phyloP scores from a whole-genome alignment of 1,139 yeast species.

The Wickerhamiella pararugosa region DNA sequence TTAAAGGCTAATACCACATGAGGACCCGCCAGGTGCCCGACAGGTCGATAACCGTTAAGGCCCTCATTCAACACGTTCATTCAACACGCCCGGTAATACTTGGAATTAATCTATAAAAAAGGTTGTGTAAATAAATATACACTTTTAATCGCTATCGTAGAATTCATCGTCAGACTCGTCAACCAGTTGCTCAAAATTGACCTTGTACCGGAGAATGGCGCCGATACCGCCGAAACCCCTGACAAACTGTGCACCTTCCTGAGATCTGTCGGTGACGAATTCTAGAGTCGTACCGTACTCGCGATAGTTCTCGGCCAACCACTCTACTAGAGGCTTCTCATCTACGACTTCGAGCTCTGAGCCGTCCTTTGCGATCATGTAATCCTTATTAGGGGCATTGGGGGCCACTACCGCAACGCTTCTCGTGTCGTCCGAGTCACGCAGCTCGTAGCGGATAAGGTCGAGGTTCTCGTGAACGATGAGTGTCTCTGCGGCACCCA shows the following conservation, averaged over 20 bases:
- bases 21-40: too few relatives aligned
- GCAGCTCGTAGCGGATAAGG: conserved; percentile 67
- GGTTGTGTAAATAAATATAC: too few relatives aligned
- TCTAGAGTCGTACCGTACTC: conserved; percentile 89
- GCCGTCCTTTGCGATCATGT: conserved; percentile 66
- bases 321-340: conserved; percentile 77
- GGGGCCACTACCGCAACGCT: conserved; percentile 52
- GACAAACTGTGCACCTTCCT: conserved; percentile 97
- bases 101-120: too few relatives aligned
- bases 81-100: too few relatives aligned
- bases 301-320: conserved; percentile 95
- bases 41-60: too few relatives aligned
- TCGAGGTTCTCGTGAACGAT: conserved; percentile 89
- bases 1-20: too few relatives aligned
- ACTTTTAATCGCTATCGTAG: conserved; percentile 32
- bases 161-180: conserved; percentile 87
- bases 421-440: conserved; percentile 69
- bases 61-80: too few relatives aligned
- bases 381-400: conserved; percentile 43
- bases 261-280: conserved; percentile 89
- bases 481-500: conserved; percentile 87
- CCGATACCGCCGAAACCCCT: conserved; percentile 99
- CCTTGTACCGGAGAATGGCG: conserved; percentile 87
- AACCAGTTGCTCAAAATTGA: conserved; percentile 85
- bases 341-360: conserved; percentile 73